phyloP scores from a whole-genome alignment of 768 basidiomycete species.

The Agrocybe pediades region DNA sequence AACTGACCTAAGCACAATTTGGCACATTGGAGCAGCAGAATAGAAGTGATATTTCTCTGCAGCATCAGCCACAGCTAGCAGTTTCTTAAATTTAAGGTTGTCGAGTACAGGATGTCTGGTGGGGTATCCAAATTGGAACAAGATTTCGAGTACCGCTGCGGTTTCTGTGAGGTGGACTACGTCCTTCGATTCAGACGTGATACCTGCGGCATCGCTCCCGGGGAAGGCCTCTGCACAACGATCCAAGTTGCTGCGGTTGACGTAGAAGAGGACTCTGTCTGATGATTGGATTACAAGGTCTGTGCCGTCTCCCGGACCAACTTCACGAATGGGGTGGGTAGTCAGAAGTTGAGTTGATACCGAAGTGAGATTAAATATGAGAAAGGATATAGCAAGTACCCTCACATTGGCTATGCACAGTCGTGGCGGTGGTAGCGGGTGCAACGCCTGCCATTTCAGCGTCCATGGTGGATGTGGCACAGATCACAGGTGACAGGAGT shows the following conservation, averaged over 20 bases:
- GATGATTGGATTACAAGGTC: background rate
- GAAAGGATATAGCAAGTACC: no score
- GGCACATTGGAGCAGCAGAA: background rate
- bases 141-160: slow-evolving; percentile 17
- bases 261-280: background rate
- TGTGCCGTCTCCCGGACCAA: background rate
- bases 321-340: no score
- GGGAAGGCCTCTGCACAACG: background rate
- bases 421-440: no score
- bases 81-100: slow-evolving; percentile 6
- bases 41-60: slow-evolving; percentile 4
- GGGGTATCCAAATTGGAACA: slow-evolving; percentile 25
- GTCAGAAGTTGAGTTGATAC: no score
- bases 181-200: slow-evolving; percentile 5
- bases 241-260: background rate
- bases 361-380: no score
- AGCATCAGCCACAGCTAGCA: slow-evolving; percentile 19
- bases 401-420: no score
- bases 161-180: slow-evolving; percentile 17
- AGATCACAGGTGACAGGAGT: no score
- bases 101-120: slow-evolving; percentile 13
- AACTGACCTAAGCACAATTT: background rate
- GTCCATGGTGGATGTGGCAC: no score
- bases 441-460: no score
- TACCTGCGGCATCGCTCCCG: background rate